Evolutionary conservation across 371 early-diverging fungal genomes (phyloP), one percentile per base, ranked within the genome.

Genomic region (Blakeslea trispora): DNA sequence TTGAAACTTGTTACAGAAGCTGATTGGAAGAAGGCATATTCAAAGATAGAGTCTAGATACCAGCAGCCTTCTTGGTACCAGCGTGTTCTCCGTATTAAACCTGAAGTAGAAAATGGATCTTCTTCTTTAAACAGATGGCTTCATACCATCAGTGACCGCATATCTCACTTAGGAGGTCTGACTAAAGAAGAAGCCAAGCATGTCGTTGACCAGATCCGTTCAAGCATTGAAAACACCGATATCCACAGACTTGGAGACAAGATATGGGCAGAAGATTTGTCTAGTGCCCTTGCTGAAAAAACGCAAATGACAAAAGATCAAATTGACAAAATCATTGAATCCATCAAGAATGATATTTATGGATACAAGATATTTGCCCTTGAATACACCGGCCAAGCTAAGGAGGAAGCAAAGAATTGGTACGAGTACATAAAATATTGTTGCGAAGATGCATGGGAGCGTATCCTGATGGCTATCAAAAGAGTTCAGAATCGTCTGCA

Each of bases 1-100:
- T 37, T 59, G n/a, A 62, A 53, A 19, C 39, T 67, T 11, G 31
- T 67, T 46, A 63, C 68, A 7, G 68, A 67, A 45, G 44, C 40
- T 1, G 55, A 67, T 46, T 67, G 68, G 68, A 42, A 67, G n/a
- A 39, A 40, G 41, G 59, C 61, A 11, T 54, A 56, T n/a, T 22
- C 35, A 7, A 17, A 35, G 24, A 37, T 67, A n/a, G 45, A 54
- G 35, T 37, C 48, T 3, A 10, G 15, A 0, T 66, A 50, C 47
- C 42, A 51, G 24, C 37, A 35, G 13, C 63, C 62, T 18, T 45
- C 50, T 31, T 67, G 68, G 68, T 62, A 59, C 18, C 63, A 67
- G 45, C 55, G 59, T 14, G 54, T 75, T 34, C 46, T 64, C 6
- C 47, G 64, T 9, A 49, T 53, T 1, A 61, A 53, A 53, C 42